Evolutionary conservation across 108 stramenopile species (phyloP).

Genomic region (Craspedostauros australis): DNA sequence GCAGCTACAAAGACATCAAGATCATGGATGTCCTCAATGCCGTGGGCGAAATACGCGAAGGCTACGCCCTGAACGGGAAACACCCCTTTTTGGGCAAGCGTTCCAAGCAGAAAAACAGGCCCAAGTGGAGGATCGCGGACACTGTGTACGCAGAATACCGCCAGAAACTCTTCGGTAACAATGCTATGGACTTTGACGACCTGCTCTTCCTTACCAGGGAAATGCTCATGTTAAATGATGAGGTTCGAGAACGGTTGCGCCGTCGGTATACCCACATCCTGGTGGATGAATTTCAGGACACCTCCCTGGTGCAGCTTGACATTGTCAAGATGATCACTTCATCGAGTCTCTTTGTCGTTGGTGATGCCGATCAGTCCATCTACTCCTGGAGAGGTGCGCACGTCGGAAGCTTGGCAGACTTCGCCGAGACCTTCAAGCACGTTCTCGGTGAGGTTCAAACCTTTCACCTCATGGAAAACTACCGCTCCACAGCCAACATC

Average conservation of each 20-base stretch:
- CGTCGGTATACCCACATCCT: conserved; percentile 70
- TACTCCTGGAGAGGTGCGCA: conserved; percentile 83
- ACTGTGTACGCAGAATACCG: conserved; percentile 63
- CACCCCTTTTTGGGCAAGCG: conserved; percentile 20
- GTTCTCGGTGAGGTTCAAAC: conserved; percentile 36
- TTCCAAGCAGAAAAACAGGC: conserved; percentile 14
- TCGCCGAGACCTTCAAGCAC: conserved; percentile 41
- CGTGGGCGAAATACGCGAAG: conserved; percentile 35
- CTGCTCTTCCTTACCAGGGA: conserved; percentile 75
- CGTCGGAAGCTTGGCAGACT: conserved; percentile 59
- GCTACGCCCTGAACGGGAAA: conserved; percentile 12
- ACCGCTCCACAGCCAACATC: conserved; percentile 74
- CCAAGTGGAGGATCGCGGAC: conserved; percentile 32
- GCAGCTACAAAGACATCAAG: conserved; percentile 29
- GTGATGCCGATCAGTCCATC: conserved; percentile 81
- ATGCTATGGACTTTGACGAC: conserved; percentile 90
- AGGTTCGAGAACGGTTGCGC: conserved; percentile 40
- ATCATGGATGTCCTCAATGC: conserved; percentile 51
- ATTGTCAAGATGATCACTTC: conserved; percentile 64
- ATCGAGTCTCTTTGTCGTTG: conserved; percentile 68
- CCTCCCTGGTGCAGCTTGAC: conserved; percentile 61
- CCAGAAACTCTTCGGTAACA: conserved; percentile 47
- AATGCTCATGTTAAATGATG: conserved; percentile 41
- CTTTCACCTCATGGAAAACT: conserved; percentile 78
- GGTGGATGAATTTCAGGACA: conserved; percentile 89